Evolutionary conservation across 257 asterid genomes (phyloP).

Genomic region (Jasminum sambac): DNA sequence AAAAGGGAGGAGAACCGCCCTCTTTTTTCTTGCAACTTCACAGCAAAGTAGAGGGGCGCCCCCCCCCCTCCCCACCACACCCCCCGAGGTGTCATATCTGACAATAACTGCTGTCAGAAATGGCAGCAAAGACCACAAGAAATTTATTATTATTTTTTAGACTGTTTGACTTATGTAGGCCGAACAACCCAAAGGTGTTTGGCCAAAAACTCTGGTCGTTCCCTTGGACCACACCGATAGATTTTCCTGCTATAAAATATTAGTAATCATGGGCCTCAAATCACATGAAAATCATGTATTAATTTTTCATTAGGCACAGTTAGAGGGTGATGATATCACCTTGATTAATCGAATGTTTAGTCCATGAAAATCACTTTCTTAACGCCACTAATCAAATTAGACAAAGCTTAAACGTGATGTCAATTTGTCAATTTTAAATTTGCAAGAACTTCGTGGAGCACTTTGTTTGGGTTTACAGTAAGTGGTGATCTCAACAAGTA

Average conservation of each 20-base stretch:
- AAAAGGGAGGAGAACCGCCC: too few species aligned
- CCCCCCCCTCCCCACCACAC: too few species aligned
- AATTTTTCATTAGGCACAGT: neutral
- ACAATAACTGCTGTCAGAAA: too few species aligned
- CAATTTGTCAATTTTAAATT: neutral
- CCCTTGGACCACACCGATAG: neutral
- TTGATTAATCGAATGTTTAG: neutral
- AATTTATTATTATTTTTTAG: too few species aligned
- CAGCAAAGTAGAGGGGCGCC: too few species aligned
- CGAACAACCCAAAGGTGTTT: too few species aligned
- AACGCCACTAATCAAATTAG: neutral
- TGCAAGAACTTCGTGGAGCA: neutral
- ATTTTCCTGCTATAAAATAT: neutral
- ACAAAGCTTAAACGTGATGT: neutral
- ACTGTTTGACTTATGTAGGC: too few species aligned
- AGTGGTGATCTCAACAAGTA: conserved; percentile 27
- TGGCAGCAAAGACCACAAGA: too few species aligned
- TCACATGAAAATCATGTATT: neutral
- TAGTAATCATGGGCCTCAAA: neutral
- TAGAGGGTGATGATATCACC: neutral
- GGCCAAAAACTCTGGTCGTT: neutral
- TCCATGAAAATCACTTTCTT: neutral
- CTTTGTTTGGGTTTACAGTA: neutral
- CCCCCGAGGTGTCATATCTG: too few species aligned
- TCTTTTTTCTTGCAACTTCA: too few species aligned